These are phyloP conservation scores for Xerocomus minutiporus DNA, from an alignment of 1,284 basidiomycete species.

Conservation along the genomic window DNA sequence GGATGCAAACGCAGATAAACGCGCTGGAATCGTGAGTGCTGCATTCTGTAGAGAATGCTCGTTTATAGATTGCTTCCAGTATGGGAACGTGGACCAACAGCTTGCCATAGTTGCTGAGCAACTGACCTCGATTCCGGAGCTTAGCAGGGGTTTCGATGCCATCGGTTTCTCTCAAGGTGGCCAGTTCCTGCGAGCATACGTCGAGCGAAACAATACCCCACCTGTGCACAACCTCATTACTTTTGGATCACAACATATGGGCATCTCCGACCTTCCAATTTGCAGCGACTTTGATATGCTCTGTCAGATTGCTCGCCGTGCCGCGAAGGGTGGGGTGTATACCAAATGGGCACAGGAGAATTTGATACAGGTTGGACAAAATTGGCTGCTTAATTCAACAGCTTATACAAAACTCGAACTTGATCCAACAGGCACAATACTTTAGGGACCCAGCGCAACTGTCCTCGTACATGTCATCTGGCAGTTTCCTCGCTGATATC, in stretches of 20 bases:
- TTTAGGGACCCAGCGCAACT: constrained; percentile 83
- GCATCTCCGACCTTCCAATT: constrained; percentile 73
- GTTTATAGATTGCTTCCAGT: constrained; percentile 42
- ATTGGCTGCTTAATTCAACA: not conserved
- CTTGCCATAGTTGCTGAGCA: constrained; percentile 64
- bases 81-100: constrained; percentile 77
- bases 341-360: constrained; percentile 78
- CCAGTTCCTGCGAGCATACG: constrained; percentile 87
- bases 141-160: constrained; percentile 79
- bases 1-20: constrained; percentile 66
- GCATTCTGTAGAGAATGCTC: not conserved
- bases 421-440: constrained; percentile 74
- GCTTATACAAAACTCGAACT: constrained; percentile 1
- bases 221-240: constrained; percentile 85
- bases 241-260: constrained; percentile 83
- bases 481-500: constrained; percentile 68
- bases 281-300: constrained; percentile 70
- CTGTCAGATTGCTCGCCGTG: constrained; percentile 74
- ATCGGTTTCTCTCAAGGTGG: constrained; percentile 94
- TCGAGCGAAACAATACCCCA: constrained; percentile 79
- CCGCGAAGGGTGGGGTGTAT: constrained; percentile 75
- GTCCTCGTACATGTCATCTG: constrained; percentile 64
- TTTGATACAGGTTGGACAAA: constrained; percentile 61
- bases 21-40: constrained; percentile 74
- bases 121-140: constrained; percentile 63